Conservation (phyloP, 768 basidiomycete species). For the Nidularia pulvinata region DNA sequence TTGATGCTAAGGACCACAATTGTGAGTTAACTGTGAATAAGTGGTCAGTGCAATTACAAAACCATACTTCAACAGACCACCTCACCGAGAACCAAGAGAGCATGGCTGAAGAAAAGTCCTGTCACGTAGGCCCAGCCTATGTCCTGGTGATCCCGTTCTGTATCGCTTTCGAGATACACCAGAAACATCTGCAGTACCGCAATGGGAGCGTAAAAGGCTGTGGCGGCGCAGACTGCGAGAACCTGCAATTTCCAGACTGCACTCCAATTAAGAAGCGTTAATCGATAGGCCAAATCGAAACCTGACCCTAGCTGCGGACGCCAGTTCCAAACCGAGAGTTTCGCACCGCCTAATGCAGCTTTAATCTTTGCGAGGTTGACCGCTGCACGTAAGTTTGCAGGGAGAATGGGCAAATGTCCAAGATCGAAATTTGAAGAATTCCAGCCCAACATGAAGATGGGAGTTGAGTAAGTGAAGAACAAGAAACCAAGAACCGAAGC, state of each 20-base stretch:
- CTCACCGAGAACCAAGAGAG: slow-evolving; percentile 19
- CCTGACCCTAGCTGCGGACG: slow-evolving; percentile 60
- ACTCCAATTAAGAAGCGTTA: slow-evolving; percentile 54
- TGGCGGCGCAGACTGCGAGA: slow-evolving; percentile 56
- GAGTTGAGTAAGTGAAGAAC: slow-evolving; percentile 85
- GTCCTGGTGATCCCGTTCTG: slow-evolving; percentile 43
- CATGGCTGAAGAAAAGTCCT: slow-evolving; percentile 15
- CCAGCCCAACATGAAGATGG: slow-evolving; percentile 85
- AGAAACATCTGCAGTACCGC: slow-evolving; percentile 59
- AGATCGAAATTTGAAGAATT: slow-evolving; percentile 75
- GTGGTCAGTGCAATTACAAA: neutral
- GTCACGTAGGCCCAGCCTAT: slow-evolving; percentile 64
- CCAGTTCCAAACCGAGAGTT: slow-evolving; percentile 30
- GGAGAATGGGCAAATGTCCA: slow-evolving; percentile 84
- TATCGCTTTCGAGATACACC: slow-evolving; percentile 59
- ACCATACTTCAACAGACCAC: neutral
- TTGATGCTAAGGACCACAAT: slow-evolving; percentile 70
- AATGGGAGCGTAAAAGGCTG: slow-evolving; percentile 60
- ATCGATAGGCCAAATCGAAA: slow-evolving; percentile 59
- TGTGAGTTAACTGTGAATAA: slow-evolving; percentile 54
- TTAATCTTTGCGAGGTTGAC: slow-evolving; percentile 64
- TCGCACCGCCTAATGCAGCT: slow-evolving; percentile 19
- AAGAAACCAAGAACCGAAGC: slow-evolving; percentile 61
- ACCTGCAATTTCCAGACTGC: slow-evolving; percentile 37
- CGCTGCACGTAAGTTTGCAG: slow-evolving; percentile 67